Conservation (phyloP, 2,329 filamentous ascomycete species). For the Dichotomopilus funicola region DNA sequence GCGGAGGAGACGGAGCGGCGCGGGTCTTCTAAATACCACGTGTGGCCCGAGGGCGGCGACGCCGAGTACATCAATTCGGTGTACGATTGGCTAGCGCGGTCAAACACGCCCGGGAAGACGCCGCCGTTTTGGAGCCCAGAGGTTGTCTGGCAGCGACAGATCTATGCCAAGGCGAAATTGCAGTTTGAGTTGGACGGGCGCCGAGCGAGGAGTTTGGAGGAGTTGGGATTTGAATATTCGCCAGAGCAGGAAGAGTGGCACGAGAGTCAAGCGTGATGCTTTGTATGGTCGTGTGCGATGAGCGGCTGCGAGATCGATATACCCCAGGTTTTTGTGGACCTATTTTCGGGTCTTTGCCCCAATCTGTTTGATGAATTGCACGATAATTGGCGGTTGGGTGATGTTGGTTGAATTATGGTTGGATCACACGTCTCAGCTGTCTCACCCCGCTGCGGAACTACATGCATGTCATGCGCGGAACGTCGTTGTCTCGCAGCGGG, state of each 20-base stretch:
- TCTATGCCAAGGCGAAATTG: constrained; percentile 64
- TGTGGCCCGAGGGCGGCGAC: constrained; percentile 52
- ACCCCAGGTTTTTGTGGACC: too few species aligned
- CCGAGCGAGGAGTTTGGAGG: constrained; percentile 56
- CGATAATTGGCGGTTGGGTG: too few species aligned
- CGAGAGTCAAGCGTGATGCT: background rate
- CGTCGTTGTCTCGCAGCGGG: too few species aligned
- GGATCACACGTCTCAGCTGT: too few species aligned
- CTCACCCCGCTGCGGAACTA: too few species aligned
- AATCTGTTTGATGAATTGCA: too few species aligned
- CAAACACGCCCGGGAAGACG: constrained; percentile 52
- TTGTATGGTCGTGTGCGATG: too few species aligned
- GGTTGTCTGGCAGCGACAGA: constrained; percentile 64
- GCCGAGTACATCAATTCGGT: constrained; percentile 64
- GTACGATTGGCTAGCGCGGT: constrained; percentile 52
- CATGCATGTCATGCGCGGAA: too few species aligned
- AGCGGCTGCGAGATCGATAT: too few species aligned
- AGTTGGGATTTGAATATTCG: constrained; percentile 63
- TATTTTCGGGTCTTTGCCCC: too few species aligned
- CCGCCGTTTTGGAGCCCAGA: constrained; percentile 66
- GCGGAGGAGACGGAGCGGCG: constrained; percentile 45
- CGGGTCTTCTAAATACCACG: constrained; percentile 39
- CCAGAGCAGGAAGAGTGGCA: constrained; percentile 11
- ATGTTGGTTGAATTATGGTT: too few species aligned
- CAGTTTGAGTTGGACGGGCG: constrained; percentile 63